Evolutionary conservation across 768 basidiomycete species (phyloP).

Genomic region (Exsudoporus frostii): DNA sequence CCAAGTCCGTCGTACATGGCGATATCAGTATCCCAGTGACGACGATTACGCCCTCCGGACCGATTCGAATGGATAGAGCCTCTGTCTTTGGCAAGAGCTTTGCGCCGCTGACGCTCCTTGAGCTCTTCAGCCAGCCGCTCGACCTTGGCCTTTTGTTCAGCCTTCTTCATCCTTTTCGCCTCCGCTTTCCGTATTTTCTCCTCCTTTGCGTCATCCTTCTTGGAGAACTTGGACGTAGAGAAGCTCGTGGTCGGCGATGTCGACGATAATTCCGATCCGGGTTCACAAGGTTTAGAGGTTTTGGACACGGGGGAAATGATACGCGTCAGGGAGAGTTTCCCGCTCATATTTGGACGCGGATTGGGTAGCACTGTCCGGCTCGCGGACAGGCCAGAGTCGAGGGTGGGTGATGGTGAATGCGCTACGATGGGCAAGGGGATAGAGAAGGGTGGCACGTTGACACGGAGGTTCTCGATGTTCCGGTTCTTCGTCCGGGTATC

Average conservation of each 20-base stretch:
- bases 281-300: slow-evolving; percentile 3
- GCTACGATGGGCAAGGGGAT: slow-evolving; percentile 16
- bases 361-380: neutral
- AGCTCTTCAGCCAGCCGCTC: slow-evolving; percentile 46
- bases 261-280: slow-evolving; percentile 3
- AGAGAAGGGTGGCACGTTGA: slow-evolving; percentile 25
- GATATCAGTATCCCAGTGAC: slow-evolving; percentile 20
- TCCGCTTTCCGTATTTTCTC: slow-evolving; percentile 43
- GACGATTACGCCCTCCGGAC: slow-evolving; percentile 18
- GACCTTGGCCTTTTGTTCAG: slow-evolving; percentile 36
- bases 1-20: slow-evolving; percentile 35
- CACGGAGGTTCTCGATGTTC: slow-evolving; percentile 29
- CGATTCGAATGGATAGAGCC: slow-evolving; percentile 29
- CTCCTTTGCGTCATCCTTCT: slow-evolving; percentile 33
- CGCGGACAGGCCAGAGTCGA: slow-evolving; percentile 4
- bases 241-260: slow-evolving; percentile 20
- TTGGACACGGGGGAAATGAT: slow-evolving; percentile 26
- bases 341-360: slow-evolving; percentile 10
- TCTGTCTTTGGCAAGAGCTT: slow-evolving; percentile 28
- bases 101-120: slow-evolving; percentile 37
- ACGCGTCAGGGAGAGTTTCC: slow-evolving; percentile 27
- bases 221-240: slow-evolving; percentile 10
- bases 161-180: slow-evolving; percentile 42
- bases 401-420: slow-evolving; percentile 14
- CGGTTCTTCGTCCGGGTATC: slow-evolving; percentile 24